Evolutionary conservation across 2,329 filamentous ascomycete species (phyloP).

Genomic region (Cladosporium sp.): DNA sequence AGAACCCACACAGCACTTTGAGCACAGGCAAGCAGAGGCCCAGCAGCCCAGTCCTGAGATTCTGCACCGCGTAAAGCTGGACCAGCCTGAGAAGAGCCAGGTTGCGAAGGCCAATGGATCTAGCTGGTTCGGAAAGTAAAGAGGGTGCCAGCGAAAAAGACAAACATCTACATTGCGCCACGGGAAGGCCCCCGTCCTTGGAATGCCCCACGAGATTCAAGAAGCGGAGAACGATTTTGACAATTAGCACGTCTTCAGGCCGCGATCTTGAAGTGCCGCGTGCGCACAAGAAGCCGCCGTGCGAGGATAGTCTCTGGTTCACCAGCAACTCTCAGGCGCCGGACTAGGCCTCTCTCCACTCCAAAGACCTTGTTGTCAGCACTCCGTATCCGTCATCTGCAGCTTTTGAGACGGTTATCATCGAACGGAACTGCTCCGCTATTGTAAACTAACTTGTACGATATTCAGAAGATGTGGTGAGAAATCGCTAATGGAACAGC

Average conservation of each 20-base stretch:
- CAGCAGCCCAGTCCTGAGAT: conserved; percentile 30
- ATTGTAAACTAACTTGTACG: not conserved
- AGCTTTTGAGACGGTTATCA: not conserved
- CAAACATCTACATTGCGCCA: not conserved
- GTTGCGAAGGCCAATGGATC: conserved; percentile 24
- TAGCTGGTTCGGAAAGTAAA: conserved; percentile 23
- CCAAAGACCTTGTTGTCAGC: not conserved
- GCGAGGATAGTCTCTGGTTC: not conserved
- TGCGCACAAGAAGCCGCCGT: not conserved
- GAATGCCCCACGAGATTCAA: not conserved
- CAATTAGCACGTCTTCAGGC: not conserved
- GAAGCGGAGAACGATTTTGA: not conserved
- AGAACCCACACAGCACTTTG: conserved; percentile 29
- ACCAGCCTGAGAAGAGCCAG: conserved; percentile 29
- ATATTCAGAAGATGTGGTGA: not conserved
- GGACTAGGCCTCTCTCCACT: not conserved
- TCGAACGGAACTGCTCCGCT: not conserved
- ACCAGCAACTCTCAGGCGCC: not conserved
- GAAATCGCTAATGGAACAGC: not conserved
- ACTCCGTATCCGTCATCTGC: not conserved
- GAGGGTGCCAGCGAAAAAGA: not conserved
- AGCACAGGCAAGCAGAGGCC: conserved; percentile 29
- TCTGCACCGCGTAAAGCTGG: conserved; percentile 31
- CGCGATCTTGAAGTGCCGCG: not conserved
- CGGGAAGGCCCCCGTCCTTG: not conserved